Evolutionary conservation across 2,329 filamentous ascomycete genomes (phyloP).

Genomic region (Fusarium annulatum): DNA sequence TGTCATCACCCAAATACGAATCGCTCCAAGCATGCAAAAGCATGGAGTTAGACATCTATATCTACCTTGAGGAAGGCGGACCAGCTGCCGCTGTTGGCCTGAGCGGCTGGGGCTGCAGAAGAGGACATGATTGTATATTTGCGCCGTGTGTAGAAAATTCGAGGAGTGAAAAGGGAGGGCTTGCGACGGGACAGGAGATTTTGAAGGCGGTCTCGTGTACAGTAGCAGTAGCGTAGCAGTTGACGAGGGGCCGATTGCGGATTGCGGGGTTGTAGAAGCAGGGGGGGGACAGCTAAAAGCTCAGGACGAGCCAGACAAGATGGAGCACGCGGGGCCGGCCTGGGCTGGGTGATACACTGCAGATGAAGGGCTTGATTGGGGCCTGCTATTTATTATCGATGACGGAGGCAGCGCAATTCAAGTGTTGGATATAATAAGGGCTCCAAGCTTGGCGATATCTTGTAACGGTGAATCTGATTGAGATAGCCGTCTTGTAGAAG

Average conservation of each 20-base stretch:
- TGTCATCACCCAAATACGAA: constrained; percentile 7
- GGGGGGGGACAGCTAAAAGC: constrained; percentile 18
- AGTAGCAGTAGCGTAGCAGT: constrained; percentile 15
- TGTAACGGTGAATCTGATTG: neutral
- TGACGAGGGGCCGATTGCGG: constrained; percentile 39
- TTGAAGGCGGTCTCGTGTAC: constrained; percentile 33
- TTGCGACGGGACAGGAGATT: constrained; percentile 25
- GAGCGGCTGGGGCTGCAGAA: constrained; percentile 46
- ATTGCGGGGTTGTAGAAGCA: constrained; percentile 42
- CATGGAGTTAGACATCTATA: constrained; percentile 42
- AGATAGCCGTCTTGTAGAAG: neutral
- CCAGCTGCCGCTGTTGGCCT: constrained; percentile 61
- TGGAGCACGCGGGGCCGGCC: constrained; percentile 23
- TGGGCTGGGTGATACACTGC: constrained; percentile 9
- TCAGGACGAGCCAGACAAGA: constrained; percentile 14
- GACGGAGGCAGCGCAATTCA: neutral
- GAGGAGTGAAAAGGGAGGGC: constrained; percentile 6
- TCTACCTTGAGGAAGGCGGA: constrained; percentile 63
- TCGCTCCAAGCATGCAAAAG: neutral
- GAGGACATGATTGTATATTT: constrained; percentile 47
- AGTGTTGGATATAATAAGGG: neutral
- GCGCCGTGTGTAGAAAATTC: constrained; percentile 2
- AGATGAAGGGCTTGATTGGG: neutral
- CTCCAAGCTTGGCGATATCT: neutral
- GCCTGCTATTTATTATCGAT: neutral